These are phyloP conservation scores for Barnettozyma pratensis DNA, from an alignment of 805 yeast genomes.

Conservation along the genomic window DNA sequence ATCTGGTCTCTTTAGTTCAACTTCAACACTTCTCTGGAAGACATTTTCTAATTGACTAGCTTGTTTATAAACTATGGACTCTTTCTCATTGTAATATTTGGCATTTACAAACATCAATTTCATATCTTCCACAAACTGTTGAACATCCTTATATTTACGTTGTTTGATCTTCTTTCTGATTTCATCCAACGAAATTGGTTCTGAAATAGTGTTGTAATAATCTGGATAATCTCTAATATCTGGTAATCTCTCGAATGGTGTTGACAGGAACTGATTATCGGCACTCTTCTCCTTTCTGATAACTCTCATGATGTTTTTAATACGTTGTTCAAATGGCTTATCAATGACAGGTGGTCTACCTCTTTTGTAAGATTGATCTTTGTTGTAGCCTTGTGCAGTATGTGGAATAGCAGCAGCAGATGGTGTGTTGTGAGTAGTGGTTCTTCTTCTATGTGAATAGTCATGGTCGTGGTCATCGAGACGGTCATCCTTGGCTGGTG, in stretches of 20 bases:
- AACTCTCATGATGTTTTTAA: slow-evolving; percentile 78
- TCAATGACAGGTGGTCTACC: slow-evolving; percentile 92
- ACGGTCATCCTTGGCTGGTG: slow-evolving; percentile 5
- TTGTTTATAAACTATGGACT: slow-evolving; percentile 53
- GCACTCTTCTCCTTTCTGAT: slow-evolving; percentile 67
- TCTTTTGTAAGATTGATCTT: slow-evolving; percentile 42
- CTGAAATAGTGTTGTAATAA: slow-evolving; percentile 44
- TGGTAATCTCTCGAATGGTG: slow-evolving; percentile 78
- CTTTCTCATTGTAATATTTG: slow-evolving; percentile 55
- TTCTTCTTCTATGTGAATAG: slow-evolving; percentile 4
- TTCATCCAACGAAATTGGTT: slow-evolving; percentile 65
- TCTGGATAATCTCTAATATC: slow-evolving; percentile 43
- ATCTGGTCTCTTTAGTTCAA: slow-evolving; percentile 79
- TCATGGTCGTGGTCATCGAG: slow-evolving; percentile 5
- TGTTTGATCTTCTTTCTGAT: slow-evolving; percentile 81
- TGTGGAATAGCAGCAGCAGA: slow-evolving; percentile 5
- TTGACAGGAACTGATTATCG: slow-evolving; percentile 45
- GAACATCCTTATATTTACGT: slow-evolving; percentile 73
- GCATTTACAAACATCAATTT: slow-evolving; percentile 70
- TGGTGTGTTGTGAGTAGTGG: neutral
- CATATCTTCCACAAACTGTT: slow-evolving; percentile 72
- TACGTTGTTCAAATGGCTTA: slow-evolving; percentile 86
- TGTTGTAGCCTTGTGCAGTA: slow-evolving; percentile 9
- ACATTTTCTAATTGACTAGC: slow-evolving; percentile 58
- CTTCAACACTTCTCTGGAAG: slow-evolving; percentile 51